Base-by-base conservation (phyloP, 345 rosid genomes). In the Geranium rotundifolium region DNA sequence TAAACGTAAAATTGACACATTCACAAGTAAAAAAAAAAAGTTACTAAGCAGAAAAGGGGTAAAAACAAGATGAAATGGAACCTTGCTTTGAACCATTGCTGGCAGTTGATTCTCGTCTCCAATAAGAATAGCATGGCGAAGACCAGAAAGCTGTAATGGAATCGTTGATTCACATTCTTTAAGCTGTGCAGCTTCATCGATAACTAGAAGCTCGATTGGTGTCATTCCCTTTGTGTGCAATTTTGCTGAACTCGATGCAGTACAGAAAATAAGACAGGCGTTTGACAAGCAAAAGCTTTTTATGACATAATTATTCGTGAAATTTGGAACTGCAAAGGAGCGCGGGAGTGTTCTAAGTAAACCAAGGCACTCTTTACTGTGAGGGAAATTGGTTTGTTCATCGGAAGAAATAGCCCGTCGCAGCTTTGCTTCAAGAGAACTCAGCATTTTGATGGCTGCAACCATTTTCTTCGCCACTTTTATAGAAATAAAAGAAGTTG, bases 41-140 rank as follows among this genome's bases (percentile, higher is more conserved):
- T 7, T 31, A 31, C 37, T 3, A 31, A 31, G 37, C 7, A 7
- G 37, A 31, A 3, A 31, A 31, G 3, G n/a, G n/a, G n/a, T n/a
- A n/a, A n/a, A n/a, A n/a, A n/a, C n/a, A n/a, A n/a, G n/a, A n/a
- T n/a, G n/a, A n/a, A n/a, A n/a, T n/a, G n/a, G n/a, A n/a, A 41
- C 69, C 63, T 66, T 29, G 58, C 69, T 66, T 7, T 49, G 1
- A 29, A 66, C 63, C 58, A 29, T 66, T 17, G 69, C 58, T 17
- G 58, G 63, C 17, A 66, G 29, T 59, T 66, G 69, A 9, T 14
- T 8, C 14, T 66, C 69, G 14, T 66, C 69, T n/a, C 69, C 69
- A 2, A 66, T n/a, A 16, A 66, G 69, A 18, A 66, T 30, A 29
- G 58, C 69, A 59, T 57, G 60, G 13, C 60, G 27, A 7, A 57